A percentile compares a stretch with the other conserved stretches of the same genome.
phyloP scores from a whole-genome alignment of 495 filamentous ascomycete species.

The Cairneyella variabilis region DNA sequence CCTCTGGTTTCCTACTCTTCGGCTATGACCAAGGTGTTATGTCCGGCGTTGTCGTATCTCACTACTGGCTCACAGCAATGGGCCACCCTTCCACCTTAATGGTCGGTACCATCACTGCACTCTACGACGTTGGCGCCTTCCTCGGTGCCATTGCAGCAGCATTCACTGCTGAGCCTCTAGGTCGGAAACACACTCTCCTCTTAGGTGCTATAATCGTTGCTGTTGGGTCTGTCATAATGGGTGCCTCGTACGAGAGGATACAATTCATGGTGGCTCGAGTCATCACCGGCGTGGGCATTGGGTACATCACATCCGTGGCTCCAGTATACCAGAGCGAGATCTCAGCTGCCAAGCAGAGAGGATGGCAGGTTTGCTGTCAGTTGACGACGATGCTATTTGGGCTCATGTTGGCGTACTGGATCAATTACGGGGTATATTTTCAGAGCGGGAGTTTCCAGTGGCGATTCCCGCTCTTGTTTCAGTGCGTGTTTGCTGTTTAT shows the following conservation, averaged over 20 bases:
- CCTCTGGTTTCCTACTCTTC: slow-evolving; percentile 4
- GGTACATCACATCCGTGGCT: slow-evolving; percentile 59
- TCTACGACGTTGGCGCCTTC: slow-evolving; percentile 52
- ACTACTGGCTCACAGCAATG: not conserved
- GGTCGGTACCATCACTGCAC: not conserved
- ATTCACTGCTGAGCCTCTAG: slow-evolving; percentile 64
- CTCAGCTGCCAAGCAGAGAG: not conserved
- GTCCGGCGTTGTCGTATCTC: not conserved
- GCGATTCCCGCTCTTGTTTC: slow-evolving; percentile 71
- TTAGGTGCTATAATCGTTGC: slow-evolving; percentile 66
- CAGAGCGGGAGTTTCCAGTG: slow-evolving; percentile 56
- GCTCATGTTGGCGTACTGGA: slow-evolving; percentile 63
- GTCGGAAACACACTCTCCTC: slow-evolving; percentile 64
- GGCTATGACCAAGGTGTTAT: too few species aligned
- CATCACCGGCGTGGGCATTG: slow-evolving; percentile 64
- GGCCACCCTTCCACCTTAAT: not conserved
- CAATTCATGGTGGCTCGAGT: slow-evolving; percentile 57
- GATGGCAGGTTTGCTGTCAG: not conserved
- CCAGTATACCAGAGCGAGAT: slow-evolving; percentile 78
- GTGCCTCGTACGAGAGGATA: slow-evolving; percentile 50
- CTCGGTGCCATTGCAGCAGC: slow-evolving; percentile 62
- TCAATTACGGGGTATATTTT: slow-evolving; percentile 66
- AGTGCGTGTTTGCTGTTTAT: slow-evolving; percentile 60
- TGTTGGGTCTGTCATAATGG: slow-evolving; percentile 54
- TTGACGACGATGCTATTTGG: not conserved